Conservation (phyloP, 202 grass and related monocot genomes). For the Elaeis oleifera region DNA sequence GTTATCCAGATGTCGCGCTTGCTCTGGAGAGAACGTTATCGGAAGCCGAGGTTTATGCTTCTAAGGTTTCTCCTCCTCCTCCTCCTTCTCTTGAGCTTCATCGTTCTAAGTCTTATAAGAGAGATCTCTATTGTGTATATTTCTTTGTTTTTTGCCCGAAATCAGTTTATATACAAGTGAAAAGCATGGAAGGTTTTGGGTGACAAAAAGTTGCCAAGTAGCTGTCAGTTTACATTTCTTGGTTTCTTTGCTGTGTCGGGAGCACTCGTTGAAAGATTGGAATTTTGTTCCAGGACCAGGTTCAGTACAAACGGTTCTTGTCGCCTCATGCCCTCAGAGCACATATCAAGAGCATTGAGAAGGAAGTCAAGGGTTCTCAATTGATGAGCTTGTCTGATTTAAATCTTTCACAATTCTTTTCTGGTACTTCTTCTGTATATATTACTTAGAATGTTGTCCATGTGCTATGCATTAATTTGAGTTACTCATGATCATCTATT, state of each 20-base stretch:
- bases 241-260: neutral
- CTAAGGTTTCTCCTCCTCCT: conserved; percentile 28
- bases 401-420: conserved; percentile 11
- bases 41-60: conserved; percentile 48
- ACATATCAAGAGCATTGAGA: conserved; percentile 35
- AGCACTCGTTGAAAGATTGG: conserved; percentile 8
- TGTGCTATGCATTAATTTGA: neutral
- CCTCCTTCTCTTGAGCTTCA: no score
- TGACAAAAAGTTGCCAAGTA: no score
- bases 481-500: neutral
- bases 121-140: no score
- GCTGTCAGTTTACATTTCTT: neutral
- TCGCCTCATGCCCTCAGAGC: conserved; percentile 22
- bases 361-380: conserved; percentile 16
- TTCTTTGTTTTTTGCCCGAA: no score
- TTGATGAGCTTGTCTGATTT: conserved; percentile 5
- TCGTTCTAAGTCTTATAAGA: no score
- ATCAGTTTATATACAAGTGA: no score
- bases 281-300: conserved; percentile 47
- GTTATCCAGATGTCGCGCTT: conserved; percentile 13
- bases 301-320: conserved; percentile 35
- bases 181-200: no score
- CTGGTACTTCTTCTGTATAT: conserved; percentile 25
- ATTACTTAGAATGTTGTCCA: neutral
- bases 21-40: conserved; percentile 45